A percentile compares a stretch with the other conserved stretches of the same genome.
Conservation (phyloP, 306 rosid genomes). For the Macrotyloma uniflorum region DNA sequence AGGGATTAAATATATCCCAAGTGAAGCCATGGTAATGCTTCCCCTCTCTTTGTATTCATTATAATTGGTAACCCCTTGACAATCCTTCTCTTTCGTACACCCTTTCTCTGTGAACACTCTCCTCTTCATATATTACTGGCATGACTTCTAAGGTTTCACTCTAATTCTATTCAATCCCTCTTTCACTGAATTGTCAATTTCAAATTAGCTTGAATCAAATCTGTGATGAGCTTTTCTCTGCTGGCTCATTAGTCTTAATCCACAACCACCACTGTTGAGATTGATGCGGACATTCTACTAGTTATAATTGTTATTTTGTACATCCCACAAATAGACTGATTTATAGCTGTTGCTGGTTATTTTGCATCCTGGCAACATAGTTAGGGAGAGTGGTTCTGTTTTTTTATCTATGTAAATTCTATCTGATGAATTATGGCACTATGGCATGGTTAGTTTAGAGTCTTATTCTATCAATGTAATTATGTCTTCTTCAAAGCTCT, state of each 20-base stretch:
- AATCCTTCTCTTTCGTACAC: neutral
- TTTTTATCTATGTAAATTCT: neutral
- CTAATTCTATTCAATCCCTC: neutral
- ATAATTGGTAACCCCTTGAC: neutral
- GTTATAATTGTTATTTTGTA: neutral
- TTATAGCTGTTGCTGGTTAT: neutral
- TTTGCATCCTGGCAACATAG: neutral
- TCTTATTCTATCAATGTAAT: neutral
- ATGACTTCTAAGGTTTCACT: neutral
- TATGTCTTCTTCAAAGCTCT: neutral
- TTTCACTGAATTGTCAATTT: slow-evolving; percentile 47
- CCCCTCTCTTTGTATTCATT: neutral
- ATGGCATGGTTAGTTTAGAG: slow-evolving; percentile 10
- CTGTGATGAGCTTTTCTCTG: slow-evolving; percentile 53
- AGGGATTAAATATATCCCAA: neutral
- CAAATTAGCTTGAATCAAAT: slow-evolving; percentile 58
- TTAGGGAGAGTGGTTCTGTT: slow-evolving; percentile 17
- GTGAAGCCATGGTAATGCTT: neutral
- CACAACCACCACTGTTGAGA: slow-evolving; percentile 60
- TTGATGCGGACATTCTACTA: slow-evolving; percentile 46
- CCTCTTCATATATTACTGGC: too few species aligned
- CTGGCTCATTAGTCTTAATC: slow-evolving; percentile 60
- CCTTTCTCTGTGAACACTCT: neutral
- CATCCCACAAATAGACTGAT: neutral
- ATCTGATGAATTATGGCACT: neutral